Evolutionary conservation across 2,329 filamentous ascomycete species (phyloP), one percentile per base, ranked within the genome.

Genomic region (Colletotrichum sp.): DNA sequence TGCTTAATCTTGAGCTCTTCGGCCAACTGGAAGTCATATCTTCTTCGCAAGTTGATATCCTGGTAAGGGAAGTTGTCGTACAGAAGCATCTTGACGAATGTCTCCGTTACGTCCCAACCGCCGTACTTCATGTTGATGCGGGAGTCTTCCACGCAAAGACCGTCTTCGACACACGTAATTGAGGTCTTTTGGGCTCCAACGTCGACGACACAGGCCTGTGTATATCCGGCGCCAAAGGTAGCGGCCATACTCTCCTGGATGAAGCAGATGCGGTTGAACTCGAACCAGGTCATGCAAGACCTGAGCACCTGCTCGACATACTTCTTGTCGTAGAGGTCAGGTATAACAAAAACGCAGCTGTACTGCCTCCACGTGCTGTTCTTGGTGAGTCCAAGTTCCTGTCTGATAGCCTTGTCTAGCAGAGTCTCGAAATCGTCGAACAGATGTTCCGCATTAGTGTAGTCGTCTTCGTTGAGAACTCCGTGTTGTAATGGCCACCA

Each of bases 141-240:
- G 18, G 97, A 99, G 82, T 98, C 96, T 78, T 99, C 97, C 30
- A 98, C 91, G 81, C 95, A 96, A 85, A 99, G 94, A 3, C 97
- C 97, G 83, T 99, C 97, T 81, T 99, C 97, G 13, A 99, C 96
- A 79, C 97, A 99, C 77, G 96, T 96, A 36, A 99, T 94, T 0
- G 97, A 98, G 2, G 97, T 99, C 89, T 99, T 99, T 83, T 99
- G 96, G 1, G 97, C 96, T 15, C 97, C 97, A 72, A 99, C 94
- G 82, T 99, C 97, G 13, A 99, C 96, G 72, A 99, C 96, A 80
- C 97, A 99, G 24, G 95, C 94, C 77, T 95, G 95, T 1, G 96
- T 98, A 82, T 98, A 98, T 9, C 97, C 97, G 6, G 96, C 97
- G 15, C 97, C 97, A 83, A 98, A 99, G 0, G 96, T 97, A 5